Conservation (phyloP, 768 basidiomycete species). For the Terana coerulea region DNA sequence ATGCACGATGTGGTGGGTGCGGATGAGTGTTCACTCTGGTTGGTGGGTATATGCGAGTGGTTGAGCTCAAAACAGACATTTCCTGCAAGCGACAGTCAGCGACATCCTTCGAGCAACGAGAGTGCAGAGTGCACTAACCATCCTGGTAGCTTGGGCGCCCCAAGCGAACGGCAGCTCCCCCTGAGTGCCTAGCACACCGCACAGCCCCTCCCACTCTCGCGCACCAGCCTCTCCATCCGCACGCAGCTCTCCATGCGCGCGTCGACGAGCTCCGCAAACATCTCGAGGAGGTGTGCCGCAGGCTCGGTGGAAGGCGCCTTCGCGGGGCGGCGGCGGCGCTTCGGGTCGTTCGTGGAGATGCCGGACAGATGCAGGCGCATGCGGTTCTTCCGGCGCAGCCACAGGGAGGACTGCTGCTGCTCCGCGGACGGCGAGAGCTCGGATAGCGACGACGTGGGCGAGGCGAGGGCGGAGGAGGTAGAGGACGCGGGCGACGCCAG, state of each 20-base stretch:
- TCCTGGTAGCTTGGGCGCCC: too few species aligned
- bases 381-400: conserved; percentile 57
- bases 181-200: conserved; percentile 5
- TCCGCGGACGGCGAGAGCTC: neutral
- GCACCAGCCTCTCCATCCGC: conserved; percentile 55
- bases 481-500: conserved; percentile 12
- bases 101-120: too few species aligned
- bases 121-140: too few species aligned
- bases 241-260: conserved; percentile 75
- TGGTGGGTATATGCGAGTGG: too few species aligned
- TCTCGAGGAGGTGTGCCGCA: conserved; percentile 49
- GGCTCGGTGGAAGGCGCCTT: conserved; percentile 31
- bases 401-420: conserved; percentile 30
- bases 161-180: too few species aligned
- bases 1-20: too few species aligned
- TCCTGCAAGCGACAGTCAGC: too few species aligned
- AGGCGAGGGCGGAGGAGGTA: neutral
- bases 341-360: conserved; percentile 28
- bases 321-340: conserved; percentile 25
- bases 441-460: neutral
- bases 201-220: conserved; percentile 30
- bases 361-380: conserved; percentile 51
- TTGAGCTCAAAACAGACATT: too few species aligned
- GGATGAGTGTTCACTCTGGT: too few species aligned
- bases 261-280: conserved; percentile 72